Evolutionary conservation across 768 basidiomycete species (phyloP).

Genomic region (Leucosporidium scottii): DNA sequence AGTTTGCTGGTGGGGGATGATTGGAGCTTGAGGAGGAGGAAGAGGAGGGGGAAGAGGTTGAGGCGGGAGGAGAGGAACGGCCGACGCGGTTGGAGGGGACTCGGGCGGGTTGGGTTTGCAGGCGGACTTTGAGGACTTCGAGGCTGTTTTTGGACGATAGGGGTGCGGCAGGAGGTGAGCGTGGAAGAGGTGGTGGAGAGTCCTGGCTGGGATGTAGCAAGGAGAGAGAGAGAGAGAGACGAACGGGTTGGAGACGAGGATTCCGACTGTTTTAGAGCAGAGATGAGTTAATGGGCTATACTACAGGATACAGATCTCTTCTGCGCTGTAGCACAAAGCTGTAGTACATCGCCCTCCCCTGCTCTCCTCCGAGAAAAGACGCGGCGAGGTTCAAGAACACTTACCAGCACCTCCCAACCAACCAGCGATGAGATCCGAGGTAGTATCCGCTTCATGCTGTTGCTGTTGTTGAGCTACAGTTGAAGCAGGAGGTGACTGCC

Average conservation of each 20-base stretch:
- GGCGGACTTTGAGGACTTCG: constrained; percentile 29
- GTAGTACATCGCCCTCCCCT: too few species aligned
- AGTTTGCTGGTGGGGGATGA: background rate
- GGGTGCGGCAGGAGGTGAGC: too few species aligned
- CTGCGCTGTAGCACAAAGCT: too few species aligned
- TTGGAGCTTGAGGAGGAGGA: constrained; percentile 6
- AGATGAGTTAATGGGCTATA: too few species aligned
- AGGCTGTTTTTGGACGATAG: background rate
- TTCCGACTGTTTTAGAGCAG: constrained; percentile 16
- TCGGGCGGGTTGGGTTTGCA: constrained; percentile 18
- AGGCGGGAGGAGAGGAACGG: background rate
- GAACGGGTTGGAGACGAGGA: constrained; percentile 31
- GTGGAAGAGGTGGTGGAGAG: background rate
- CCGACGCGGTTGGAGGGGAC: background rate
- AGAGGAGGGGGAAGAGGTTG: background rate
- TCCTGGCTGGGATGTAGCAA: background rate
- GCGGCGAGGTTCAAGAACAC: background rate
- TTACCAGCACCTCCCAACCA: constrained; percentile 24
- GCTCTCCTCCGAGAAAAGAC: background rate
- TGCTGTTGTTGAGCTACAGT: background rate
- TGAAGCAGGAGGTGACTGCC: too few species aligned
- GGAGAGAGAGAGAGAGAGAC: background rate
- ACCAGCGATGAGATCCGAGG: constrained; percentile 17
- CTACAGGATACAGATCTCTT: too few species aligned
- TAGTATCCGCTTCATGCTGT: background rate